Base-by-base conservation (phyloP, 345 rosid species). In the Arabidopsis suecica region DNA sequence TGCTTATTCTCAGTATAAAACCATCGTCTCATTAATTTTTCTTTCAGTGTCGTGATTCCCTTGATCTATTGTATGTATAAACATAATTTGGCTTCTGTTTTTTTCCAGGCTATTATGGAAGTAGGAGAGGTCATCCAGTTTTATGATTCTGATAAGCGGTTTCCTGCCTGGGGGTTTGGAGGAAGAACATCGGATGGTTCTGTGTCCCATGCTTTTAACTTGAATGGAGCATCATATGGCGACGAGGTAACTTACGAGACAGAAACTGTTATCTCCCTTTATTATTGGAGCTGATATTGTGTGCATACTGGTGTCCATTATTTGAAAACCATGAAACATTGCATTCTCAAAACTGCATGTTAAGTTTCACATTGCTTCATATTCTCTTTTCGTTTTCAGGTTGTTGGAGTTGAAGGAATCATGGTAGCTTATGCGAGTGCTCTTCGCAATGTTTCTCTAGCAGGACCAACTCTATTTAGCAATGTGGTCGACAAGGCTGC, bases 81-180 rank as follows among this genome's bases (percentile, higher is more conserved):
- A 60, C 50, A 40, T 75, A 14, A 32, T 32, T 9, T 56, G 58
- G 23, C 72, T 76, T 65, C 20, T 80, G 89, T 16, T 2, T 11
- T 9, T 72, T 73, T 68, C 28, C 82, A 91, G 98, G 94, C 98
- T 74, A 89, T 93, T 71, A 79, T 75, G 84, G 96, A 89, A 58
- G 91, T 87, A 53, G 98, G 97, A 56, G 90, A 93, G 81, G 96
- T 91, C 3, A 84, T 91, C 54, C 91, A 93, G 71, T 88, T 93
- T 74, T 91, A 93, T 30, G 98, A 91, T 84, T 83, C 91, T 10
- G 96, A 93, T 74, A 84, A 74, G 66, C 82, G 84, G 25, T 93
- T 91, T 75, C 89, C 96, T 28, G 93, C 96, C 3, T 91, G 93
- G 97, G 98, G 96, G 20, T 93, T 91, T 68, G 97, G 98, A 25